Evolutionary conservation across 1,139 yeast species (phyloP).

Genomic region (Yamadazyma mexicana): DNA sequence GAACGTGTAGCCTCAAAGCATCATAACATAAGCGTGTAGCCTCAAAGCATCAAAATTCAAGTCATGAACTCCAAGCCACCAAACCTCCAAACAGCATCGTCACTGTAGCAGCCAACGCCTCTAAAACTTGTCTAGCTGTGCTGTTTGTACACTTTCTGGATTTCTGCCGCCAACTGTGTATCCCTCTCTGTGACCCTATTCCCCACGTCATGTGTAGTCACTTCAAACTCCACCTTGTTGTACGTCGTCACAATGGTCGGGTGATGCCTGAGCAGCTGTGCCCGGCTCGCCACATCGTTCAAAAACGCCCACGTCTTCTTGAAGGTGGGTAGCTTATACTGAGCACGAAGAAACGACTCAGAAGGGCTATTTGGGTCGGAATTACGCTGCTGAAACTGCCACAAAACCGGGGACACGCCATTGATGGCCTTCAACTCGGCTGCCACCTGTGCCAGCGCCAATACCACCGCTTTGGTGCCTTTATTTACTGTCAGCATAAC

Average conservation of each 20-base stretch:
- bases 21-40: no score
- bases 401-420: constrained; percentile 8
- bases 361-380: constrained; percentile 3
- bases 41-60: no score
- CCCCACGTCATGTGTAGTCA: constrained; percentile 69
- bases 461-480: neutral
- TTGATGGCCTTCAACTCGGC: constrained; percentile 14
- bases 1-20: no score
- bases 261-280: constrained; percentile 69
- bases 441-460: neutral
- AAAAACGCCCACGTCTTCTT: constrained; percentile 67
- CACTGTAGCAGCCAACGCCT: no score
- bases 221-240: constrained; percentile 54
- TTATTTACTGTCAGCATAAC: neutral
- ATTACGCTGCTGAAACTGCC: constrained; percentile 12
- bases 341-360: constrained; percentile 16
- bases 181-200: constrained; percentile 59
- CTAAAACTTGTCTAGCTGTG: neutral
- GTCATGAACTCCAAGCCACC: no score
- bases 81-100: no score
- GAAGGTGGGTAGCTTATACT: constrained; percentile 49
- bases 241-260: constrained; percentile 68
- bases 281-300: constrained; percentile 57
- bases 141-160: constrained; percentile 13
- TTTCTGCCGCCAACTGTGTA: constrained; percentile 54